Evolutionary conservation across 2,329 filamentous ascomycete species (phyloP), one percentile per base, ranked within the genome.

Genomic region (Claviceps paspali): DNA sequence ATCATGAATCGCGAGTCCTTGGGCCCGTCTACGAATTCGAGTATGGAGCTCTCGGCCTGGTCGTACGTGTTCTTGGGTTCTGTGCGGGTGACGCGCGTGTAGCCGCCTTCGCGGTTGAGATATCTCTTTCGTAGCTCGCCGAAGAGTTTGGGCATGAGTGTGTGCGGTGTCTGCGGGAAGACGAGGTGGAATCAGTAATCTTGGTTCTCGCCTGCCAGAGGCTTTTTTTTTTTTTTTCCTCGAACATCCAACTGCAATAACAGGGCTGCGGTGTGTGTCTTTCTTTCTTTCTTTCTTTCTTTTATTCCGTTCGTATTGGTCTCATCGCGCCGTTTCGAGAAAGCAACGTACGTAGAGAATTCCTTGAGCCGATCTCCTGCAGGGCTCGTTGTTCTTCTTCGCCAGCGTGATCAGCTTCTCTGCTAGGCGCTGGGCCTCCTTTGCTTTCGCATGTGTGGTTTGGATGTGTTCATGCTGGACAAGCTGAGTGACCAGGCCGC

Each of bases 371-470:
- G 73, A 74, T 54, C 76, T 70, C 56, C 74, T 71, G 42, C 79
- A 80, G 15, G 84, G 82, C 52, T 86, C 79, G 29, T 88, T 93
- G 58, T 95, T 85, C 63, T 79, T 82, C 72, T 96, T 98, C 15
- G 83, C 88, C 49, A 94, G 60, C 4, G 87, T 95, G 52, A 98
- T 87, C 47, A 96, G 68, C 67, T 93, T 92, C 56, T 98, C 91
- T 6, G 87, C 91, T 49, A 96, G 60, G 30, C 83, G 73, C 63
- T 98, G 91, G 15, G 91, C 83, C 65, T 98, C 91, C 63, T 96
- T 98, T 33, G 91, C 91, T 64, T 96, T 96, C 57, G 81, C 79
- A 71, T 82, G 95, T 63, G 91, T 94, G 35, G 91, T 98, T 45
- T 80, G 78, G 64, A 98, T 93, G 45, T 84, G 78, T 66, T 98